Base-by-base conservation (phyloP, 192 early-diverging fungal genomes). In the Diversispora eburnea region DNA sequence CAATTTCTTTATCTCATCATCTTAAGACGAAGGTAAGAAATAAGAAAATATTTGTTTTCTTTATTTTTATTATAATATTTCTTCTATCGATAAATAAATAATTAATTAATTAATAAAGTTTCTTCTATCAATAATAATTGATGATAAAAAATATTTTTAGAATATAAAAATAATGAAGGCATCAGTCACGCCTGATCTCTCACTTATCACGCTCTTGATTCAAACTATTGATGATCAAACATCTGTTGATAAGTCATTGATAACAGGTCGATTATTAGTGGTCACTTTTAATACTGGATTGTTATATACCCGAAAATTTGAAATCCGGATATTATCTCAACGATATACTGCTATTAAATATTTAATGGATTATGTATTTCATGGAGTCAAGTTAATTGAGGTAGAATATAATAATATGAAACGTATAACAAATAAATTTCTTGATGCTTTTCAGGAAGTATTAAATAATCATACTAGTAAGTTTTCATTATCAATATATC, bases 261-360 rank as follows among this genome's bases (percentile, higher is more conserved):
- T 9, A 12, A 66, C 8, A 10, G 46, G 48, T 17, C 54, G 4
- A 6, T 71, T 56, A 22, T 20, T 58, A 59, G 42, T 51, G 17
- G 12, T 69, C 1, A 75, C 48, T 13, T 63, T 76, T 54, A 61
- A 72, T 19, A 76, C 75, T 3, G 60, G 70, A 10, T 71, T 70
- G 46, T 52, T 76, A 15, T 55, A 76, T 48, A 62, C 75, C 12
- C 67, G 49, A 22, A 76, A 76, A 71, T 22, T 33, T 64, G 57
- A 76, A 63, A 76, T 76, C n/a, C 46, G 68, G 19, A 55, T 47
- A 45, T 65, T 76, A 42, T 73, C 72, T 39, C 72, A 73, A 54
- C 22, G 60, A 5, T 73, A 73, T 47, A 73, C 72, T 43, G 46
- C 46, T 41, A 73, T 64, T 7, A 73, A 73, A 54, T 73, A 39